A percentile compares a stretch with the other conserved stretches of the same genome.
Evolutionary conservation across 306 rosid species (phyloP).

Genomic region (Trifolium pratense): DNA sequence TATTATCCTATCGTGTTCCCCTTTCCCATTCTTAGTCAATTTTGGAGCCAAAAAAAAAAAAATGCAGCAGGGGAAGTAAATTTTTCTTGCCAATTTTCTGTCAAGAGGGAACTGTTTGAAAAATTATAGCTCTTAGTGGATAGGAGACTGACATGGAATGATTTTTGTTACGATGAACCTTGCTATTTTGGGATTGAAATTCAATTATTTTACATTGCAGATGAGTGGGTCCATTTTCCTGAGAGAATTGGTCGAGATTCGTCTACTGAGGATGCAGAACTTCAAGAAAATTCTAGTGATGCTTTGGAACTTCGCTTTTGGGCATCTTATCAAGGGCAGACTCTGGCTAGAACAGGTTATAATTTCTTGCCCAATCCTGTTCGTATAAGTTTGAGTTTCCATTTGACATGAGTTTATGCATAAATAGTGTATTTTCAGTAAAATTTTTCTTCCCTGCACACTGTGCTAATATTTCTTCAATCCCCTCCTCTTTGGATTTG

Average conservation of each 20-base stretch:
- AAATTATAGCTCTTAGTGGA: neutral
- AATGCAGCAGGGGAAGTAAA: slow-evolving; percentile 3
- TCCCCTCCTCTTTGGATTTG: slow-evolving; percentile 41
- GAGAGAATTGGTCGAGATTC: slow-evolving; percentile 83
- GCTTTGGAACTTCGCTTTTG: slow-evolving; percentile 93
- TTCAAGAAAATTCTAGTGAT: slow-evolving; percentile 75
- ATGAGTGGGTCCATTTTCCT: slow-evolving; percentile 92
- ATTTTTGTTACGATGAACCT: slow-evolving; percentile 5
- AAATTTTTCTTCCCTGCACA: slow-evolving; percentile 14
- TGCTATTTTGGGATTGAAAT: slow-evolving; percentile 9
- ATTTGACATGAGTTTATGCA: slow-evolving; percentile 2
- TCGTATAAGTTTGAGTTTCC: neutral
- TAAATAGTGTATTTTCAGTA: slow-evolving; percentile 12
- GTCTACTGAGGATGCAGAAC: slow-evolving; percentile 75
- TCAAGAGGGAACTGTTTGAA: too few relatives aligned
- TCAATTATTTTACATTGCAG: slow-evolving; percentile 48
- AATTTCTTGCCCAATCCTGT: slow-evolving; percentile 25
- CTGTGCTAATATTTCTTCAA: slow-evolving; percentile 8
- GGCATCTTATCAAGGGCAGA: slow-evolving; percentile 96
- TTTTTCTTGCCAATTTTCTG: slow-evolving; percentile 17
- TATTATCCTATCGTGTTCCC: slow-evolving; percentile 16
- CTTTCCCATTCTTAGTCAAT: too few relatives aligned
- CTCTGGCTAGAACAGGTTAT: slow-evolving; percentile 94
- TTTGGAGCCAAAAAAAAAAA: neutral
- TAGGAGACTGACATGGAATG: neutral